Percentiles rank a stretch among this genome's conserved stretches.
These are phyloP conservation scores for Lentinula sp. DNA, from an alignment of 768 basidiomycete genomes.

Conservation along the genomic window DNA sequence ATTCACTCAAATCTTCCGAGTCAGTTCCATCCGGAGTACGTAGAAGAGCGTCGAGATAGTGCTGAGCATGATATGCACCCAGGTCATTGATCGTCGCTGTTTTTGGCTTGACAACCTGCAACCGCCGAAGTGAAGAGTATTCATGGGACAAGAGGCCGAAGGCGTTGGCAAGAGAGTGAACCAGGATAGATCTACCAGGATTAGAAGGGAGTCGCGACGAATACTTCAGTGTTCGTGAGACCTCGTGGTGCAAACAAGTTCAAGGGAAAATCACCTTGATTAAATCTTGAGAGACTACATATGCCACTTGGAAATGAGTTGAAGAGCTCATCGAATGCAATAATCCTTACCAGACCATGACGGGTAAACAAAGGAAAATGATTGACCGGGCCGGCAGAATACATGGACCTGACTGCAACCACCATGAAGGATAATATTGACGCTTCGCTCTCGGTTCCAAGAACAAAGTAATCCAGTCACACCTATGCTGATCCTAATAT, in stretches of 20 bases:
- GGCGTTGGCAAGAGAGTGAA: conserved; percentile 56
- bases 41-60: conserved; percentile 61
- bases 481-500: no score
- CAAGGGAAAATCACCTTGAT: conserved; percentile 31
- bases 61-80: conserved; percentile 59
- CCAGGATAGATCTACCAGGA: conserved; percentile 53
- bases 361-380: no score
- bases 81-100: conserved; percentile 56
- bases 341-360: no score
- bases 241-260: neutral
- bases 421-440: no score
- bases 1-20: conserved; percentile 23
- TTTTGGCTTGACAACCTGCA: conserved; percentile 46
- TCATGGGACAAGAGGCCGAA: conserved; percentile 39
- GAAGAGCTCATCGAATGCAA: neutral
- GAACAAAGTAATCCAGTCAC: no score
- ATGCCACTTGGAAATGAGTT: conserved; percentile 23
- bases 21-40: conserved; percentile 6
- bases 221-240: conserved; percentile 20
- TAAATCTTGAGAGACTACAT: conserved; percentile 55
- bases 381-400: no score
- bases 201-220: conserved; percentile 67
- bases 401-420: no score
- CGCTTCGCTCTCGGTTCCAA: no score
- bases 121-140: conserved; percentile 19